Evolutionary conservation across 495 filamentous ascomycete genomes (phyloP).

Genomic region (Xylaria telfairii): DNA sequence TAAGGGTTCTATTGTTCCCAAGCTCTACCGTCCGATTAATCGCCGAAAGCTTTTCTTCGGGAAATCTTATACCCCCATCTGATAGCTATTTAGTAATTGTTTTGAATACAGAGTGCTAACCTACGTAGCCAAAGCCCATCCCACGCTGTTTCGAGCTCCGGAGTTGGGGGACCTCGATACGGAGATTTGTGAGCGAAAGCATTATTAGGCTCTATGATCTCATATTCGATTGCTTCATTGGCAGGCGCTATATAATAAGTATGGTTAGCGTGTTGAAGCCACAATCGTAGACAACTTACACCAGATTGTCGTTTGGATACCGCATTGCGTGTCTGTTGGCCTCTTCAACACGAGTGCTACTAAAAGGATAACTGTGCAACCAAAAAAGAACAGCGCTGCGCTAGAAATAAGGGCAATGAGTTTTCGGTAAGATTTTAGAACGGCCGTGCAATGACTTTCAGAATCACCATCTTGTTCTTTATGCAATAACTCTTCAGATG

Average conservation of each 20-base stretch:
- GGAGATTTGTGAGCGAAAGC: slow-evolving; percentile 5
- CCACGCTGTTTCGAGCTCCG: slow-evolving; percentile 10
- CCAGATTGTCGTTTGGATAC: slow-evolving; percentile 6
- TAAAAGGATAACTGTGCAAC: neutral
- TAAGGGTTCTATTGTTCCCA: neutral
- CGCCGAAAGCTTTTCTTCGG: neutral
- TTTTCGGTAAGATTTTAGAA: neutral
- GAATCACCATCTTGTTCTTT: neutral
- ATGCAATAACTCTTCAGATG: neutral
- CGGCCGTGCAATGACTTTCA: neutral
- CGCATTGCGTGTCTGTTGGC: neutral
- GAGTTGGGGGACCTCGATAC: slow-evolving; percentile 6
- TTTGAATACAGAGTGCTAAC: neutral
- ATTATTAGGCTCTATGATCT: neutral
- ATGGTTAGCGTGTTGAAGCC: neutral
- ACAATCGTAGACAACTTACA: neutral
- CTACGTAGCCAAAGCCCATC: neutral
- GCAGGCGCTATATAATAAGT: neutral
- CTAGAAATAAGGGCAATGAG: neutral
- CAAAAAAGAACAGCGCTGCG: neutral
- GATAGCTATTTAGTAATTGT: neutral
- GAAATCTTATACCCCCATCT: slow-evolving; percentile 4
- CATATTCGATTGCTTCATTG: slow-evolving; percentile 9
- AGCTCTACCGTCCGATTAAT: neutral
- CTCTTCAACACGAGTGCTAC: neutral